Conservation (phyloP, 768 basidiomycete genomes). For the Paxillus ammoniavirescens region DNA sequence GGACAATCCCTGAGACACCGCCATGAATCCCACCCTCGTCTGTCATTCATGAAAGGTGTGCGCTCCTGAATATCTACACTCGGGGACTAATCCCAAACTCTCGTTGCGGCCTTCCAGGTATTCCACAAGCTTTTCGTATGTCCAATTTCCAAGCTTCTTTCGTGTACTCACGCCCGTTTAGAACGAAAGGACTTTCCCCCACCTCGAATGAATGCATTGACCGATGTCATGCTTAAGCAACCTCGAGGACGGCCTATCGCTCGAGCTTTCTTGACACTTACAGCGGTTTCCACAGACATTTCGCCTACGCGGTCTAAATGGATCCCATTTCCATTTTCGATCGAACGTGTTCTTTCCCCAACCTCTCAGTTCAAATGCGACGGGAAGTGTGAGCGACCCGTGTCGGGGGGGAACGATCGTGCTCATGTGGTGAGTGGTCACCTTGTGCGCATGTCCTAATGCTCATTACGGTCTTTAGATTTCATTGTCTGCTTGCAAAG, state of each 20-base stretch:
- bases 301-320: constrained; percentile 15
- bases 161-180: neutral
- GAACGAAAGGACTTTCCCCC: neutral
- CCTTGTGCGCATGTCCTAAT: neutral
- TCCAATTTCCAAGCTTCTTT: neutral
- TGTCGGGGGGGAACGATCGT: constrained; percentile 1
- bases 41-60: constrained; percentile 10
- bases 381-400: constrained; percentile 11
- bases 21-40: neutral
- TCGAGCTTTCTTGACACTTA: constrained; percentile 10
- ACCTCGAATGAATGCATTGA: neutral
- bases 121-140: constrained; percentile 9
- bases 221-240: neutral
- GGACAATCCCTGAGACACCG: neutral
- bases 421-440: constrained; percentile 25
- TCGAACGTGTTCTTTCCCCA: constrained; percentile 22
- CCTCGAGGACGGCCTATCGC: constrained; percentile 11
- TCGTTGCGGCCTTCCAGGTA: neutral
- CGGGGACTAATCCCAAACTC: neutral
- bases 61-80: neutral
- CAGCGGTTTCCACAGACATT: constrained; percentile 15
- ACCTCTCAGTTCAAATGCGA: constrained; percentile 13
- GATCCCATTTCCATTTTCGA: constrained; percentile 4
- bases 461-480: constrained; percentile 15
- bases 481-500: constrained; percentile 29